phyloP scores from a whole-genome alignment of 306 rosid species.

The Dryas octopetala region DNA sequence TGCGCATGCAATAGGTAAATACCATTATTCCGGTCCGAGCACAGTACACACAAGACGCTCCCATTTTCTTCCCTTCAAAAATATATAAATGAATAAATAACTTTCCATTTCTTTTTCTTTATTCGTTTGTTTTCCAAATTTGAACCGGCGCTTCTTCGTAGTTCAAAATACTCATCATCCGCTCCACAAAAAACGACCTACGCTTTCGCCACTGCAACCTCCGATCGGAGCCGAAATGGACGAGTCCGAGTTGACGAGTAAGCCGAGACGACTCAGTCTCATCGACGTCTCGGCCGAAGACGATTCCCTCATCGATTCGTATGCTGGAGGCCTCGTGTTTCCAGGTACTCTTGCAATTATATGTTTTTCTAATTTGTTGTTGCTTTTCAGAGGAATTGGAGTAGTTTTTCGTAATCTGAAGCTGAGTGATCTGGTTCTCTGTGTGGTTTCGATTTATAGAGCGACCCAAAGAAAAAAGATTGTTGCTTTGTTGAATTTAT shows the following conservation, averaged over 20 bases:
- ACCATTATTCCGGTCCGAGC: background rate
- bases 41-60: constrained; percentile 3
- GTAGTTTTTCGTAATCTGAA: background rate
- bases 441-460: background rate
- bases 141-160: constrained; percentile 16
- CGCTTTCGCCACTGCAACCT: constrained; percentile 14
- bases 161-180: constrained; percentile 5
- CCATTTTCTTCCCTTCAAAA: background rate
- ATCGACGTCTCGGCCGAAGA: constrained; percentile 86
- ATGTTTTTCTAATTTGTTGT: background rate
- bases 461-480: no score
- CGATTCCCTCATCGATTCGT: constrained; percentile 70
- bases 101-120: background rate
- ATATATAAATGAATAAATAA: background rate
- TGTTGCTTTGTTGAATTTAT: no score
- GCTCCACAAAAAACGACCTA: background rate
- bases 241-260: constrained; percentile 11
- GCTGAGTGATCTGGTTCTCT: background rate
- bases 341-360: constrained; percentile 36
- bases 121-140: background rate
- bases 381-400: background rate
- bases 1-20: background rate
- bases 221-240: constrained; percentile 33
- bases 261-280: constrained; percentile 71
- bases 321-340: constrained; percentile 25